Evolutionary conservation across 306 rosid species (phyloP), one percentile per base, ranked within the genome.

Genomic region (Sicyos edulis): DNA sequence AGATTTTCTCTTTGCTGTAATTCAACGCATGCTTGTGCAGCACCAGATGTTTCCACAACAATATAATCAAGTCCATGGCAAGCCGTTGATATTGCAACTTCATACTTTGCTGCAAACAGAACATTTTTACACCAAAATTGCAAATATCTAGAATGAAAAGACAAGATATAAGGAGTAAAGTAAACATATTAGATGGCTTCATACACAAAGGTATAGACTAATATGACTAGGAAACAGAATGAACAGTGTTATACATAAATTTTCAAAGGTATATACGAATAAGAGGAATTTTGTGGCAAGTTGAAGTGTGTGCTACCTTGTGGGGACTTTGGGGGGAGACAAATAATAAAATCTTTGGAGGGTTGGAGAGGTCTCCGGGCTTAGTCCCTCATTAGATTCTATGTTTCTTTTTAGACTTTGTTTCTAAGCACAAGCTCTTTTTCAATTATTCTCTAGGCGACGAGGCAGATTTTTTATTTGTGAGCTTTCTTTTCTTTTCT

Each of bases 1-100:
- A 88, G 88, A 77, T 86, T 88, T 87, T 88, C 99, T 40, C 86
- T 86, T 10, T 96, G 88, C 24, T 91, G 89, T 68, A 93, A 82
- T 85, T 91, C 97, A 68, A 93, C 96, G 32, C 99, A 93, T 47
- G 88, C 88, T 71, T 91, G 96, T n/a, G 99, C 99, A 54, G 97
- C 92, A 82, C 40, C 75, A 51, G 97, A 82, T 56, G 97, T 93
- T 85, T 93, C 96, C 80, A 93, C 99, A n/a, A 93, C 97, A 73
- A 93, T 88, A 74, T 87, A 91, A 83, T 93, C 97, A 75, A 93
- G 92, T 72, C 92, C 99, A 68, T 84, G 15, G 56, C 99, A 93
- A 65, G 99, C 95, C 11, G 97, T 93, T 64, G 99, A 93, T 85
- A 93, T 81, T 7, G 99, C 99, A 75, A 91, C 83, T 17, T 93